Evolutionary conservation across 2,329 filamentous ascomycete species (phyloP), one percentile per base, ranked within the genome.

Genomic region (Fusarium coicis): DNA sequence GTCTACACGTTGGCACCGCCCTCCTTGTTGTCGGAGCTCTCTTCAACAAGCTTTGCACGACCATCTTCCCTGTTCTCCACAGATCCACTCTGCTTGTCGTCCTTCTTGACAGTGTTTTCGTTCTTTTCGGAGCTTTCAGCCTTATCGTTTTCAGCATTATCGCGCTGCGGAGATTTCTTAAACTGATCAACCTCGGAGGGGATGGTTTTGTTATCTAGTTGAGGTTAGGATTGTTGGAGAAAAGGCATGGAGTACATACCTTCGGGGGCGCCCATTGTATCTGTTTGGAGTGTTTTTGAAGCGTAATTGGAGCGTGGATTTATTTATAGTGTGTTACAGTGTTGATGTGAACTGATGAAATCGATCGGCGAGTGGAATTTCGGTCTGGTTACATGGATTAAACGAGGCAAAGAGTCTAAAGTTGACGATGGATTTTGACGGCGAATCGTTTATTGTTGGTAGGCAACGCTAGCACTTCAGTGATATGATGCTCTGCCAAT

Each of bases 1-100:
- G 10, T 12, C 23, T 70, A 62, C 32, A 71, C 21, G 16, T 66
- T 46, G 15, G 32, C 52, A 37, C 57, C 32, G 2, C 68, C 63
- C 23, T 66, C 52, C 10, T 61, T 40, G 11, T 47, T 34, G 26
- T 53, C 23, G 47, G 64, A 28, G 46, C 57, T 30, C 14, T 54
- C 30, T 44, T 72, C 47, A 5, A 36, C 39, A 23, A 57, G 15
- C 3, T 44, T 57, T 5, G 39, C 56, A 14, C 42, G 55, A 2
- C 62, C 61, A 4, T 49, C 34, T 36, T 65, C 69, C 8, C 43
- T 32, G 8, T 65, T 59, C 16, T 46, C 44, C 8, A 47, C 34
- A 32, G n/a, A 32, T 2, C 16, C 37, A 2, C 23, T 56, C 32
- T 42, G 30, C 47, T 19, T 4, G 39, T 57, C 39, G 2, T 57